Evolutionary conservation across 768 basidiomycete species (phyloP).

Genomic region (Pleurotus pulmonarius): DNA sequence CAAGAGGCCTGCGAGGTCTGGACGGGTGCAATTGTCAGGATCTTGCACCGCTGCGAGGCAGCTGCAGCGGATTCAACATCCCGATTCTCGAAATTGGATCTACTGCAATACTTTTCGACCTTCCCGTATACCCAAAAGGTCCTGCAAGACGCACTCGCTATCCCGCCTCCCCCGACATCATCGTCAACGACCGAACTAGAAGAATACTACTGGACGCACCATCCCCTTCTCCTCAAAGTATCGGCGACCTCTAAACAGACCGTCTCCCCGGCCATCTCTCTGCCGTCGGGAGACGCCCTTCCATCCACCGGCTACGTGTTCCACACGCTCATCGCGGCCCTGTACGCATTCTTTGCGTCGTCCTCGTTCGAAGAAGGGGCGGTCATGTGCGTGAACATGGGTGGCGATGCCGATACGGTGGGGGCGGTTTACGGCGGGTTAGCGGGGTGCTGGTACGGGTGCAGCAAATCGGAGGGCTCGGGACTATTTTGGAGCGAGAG

Average conservation of each 20-base stretch:
- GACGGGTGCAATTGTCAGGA: conserved; percentile 28
- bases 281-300: conserved; percentile 26
- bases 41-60: conserved; percentile 24
- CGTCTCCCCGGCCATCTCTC: conserved; percentile 8
- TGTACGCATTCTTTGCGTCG: conserved; percentile 44
- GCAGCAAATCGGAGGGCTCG: conserved; percentile 12
- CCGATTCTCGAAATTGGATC: conserved; percentile 31
- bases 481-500: conserved; percentile 32
- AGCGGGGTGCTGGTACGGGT: conserved; percentile 39
- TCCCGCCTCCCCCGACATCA: conserved; percentile 14
- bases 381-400: conserved; percentile 39
- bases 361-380: conserved; percentile 41
- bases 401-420: conserved; percentile 41
- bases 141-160: conserved; percentile 29
- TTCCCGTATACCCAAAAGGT: conserved; percentile 31
- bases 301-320: conserved; percentile 38
- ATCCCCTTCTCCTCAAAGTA: conserved; percentile 29
- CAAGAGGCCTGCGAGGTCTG: conserved; percentile 39
- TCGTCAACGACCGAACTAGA: conserved; percentile 23
- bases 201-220: conserved; percentile 26
- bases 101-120: conserved; percentile 33
- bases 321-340: conserved; percentile 35
- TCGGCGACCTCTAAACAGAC: conserved; percentile 5
- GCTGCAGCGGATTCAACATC: conserved; percentile 10
- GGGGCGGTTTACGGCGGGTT: conserved; percentile 44